Evolutionary conservation across 2,329 filamentous ascomycete species (phyloP).

Genomic region (Fusarium clavum): DNA sequence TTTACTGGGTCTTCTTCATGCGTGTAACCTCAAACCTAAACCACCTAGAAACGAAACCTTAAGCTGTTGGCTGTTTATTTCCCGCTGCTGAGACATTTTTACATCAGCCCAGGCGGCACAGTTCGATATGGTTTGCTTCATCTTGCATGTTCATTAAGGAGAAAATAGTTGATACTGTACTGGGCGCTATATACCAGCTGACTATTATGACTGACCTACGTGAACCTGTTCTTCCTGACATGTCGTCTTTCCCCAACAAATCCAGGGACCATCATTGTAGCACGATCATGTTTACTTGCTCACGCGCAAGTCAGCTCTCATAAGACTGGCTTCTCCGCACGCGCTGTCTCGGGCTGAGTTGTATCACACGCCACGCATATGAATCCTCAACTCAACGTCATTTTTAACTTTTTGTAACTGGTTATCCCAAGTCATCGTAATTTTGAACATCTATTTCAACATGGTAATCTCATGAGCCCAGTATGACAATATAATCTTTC

Average conservation of each 20-base stretch:
- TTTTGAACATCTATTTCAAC: neutral
- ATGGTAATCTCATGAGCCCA: neutral
- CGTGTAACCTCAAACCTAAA: constrained; percentile 3
- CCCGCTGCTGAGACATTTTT: neutral
- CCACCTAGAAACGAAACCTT: neutral
- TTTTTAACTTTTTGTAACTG: constrained; percentile 9
- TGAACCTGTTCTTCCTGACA: neutral
- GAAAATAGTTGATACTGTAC: neutral
- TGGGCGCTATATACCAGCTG: constrained; percentile 19
- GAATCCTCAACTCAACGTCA: neutral
- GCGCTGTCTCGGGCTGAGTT: constrained; percentile 24
- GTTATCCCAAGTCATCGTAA: neutral
- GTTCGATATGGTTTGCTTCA: neutral
- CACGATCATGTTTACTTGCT: constrained; percentile 18
- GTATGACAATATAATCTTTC: neutral
- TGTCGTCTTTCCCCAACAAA: constrained; percentile 25
- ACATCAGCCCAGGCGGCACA: neutral
- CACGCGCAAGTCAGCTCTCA: constrained; percentile 27
- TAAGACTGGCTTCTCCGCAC: constrained; percentile 24
- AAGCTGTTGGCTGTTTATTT: constrained; percentile 6
- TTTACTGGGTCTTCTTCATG: constrained; percentile 22
- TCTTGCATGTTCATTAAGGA: neutral
- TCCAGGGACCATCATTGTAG: constrained; percentile 3
- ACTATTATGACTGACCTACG: constrained; percentile 23
- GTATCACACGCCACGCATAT: constrained; percentile 7